Conservation (phyloP, 352 stramenopile genomes). For the Globisporangium abappressorium region DNA sequence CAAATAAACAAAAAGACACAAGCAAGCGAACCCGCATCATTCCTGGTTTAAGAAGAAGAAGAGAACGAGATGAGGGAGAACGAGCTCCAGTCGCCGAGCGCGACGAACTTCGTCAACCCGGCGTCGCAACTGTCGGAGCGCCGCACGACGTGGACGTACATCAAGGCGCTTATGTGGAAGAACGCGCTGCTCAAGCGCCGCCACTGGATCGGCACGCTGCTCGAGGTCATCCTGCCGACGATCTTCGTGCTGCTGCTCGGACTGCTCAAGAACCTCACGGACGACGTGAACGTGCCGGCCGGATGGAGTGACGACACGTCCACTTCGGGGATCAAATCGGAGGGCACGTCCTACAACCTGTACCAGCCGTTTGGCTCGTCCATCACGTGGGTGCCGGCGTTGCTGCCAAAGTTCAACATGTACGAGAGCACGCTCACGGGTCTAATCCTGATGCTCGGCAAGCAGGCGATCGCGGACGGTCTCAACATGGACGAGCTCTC, state of each 20-base stretch:
- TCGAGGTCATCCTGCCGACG: slow-evolving; percentile 49
- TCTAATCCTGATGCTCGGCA: slow-evolving; percentile 45
- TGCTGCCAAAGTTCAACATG: slow-evolving; percentile 40
- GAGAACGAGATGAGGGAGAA: background rate
- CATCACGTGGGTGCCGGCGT: slow-evolving; percentile 32
- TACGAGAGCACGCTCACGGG: slow-evolving; percentile 58
- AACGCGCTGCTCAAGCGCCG: slow-evolving; percentile 63
- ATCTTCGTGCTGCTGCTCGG: slow-evolving; percentile 59
- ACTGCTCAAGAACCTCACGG: slow-evolving; percentile 46
- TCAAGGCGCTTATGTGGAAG: slow-evolving; percentile 56
- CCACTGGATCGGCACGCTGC: slow-evolving; percentile 40
- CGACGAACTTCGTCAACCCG: background rate
- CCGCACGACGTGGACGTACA: slow-evolving; percentile 21
- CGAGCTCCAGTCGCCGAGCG: background rate
- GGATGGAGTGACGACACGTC: slow-evolving; percentile 43
- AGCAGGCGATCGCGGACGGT: slow-evolving; percentile 39
- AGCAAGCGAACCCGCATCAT: no score
- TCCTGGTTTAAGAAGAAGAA: no score
- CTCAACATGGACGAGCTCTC: slow-evolving; percentile 25
- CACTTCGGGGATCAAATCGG: slow-evolving; percentile 1
- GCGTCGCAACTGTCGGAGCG: background rate
- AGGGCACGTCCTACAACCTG: slow-evolving; percentile 45
- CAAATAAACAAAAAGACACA: no score
- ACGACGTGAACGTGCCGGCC: slow-evolving; percentile 39
- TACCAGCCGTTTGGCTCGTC: slow-evolving; percentile 30